Conservation (phyloP, 805 yeast genomes). For the Wickerhamomyces strasburgensis region DNA sequence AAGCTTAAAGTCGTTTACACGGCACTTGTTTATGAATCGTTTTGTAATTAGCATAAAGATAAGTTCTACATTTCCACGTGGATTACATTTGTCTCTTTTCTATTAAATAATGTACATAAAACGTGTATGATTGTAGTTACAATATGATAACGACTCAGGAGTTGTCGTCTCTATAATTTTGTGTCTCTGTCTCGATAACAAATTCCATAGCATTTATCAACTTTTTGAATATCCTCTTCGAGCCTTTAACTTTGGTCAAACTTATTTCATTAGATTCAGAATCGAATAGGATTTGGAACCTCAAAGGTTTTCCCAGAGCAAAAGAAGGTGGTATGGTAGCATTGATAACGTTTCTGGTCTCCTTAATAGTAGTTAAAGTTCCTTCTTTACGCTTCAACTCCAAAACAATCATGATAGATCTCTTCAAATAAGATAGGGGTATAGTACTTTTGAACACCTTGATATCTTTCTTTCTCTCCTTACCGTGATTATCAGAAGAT, state of each 20-base stretch:
- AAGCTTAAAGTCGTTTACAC: too few relatives aligned
- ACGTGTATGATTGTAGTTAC: too few relatives aligned
- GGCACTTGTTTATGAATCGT: too few relatives aligned
- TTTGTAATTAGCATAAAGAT: too few relatives aligned
- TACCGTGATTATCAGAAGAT: slow-evolving; percentile 11
- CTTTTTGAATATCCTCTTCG: slow-evolving; percentile 40
- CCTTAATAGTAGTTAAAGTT: slow-evolving; percentile 40
- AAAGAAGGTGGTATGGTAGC: slow-evolving; percentile 45
- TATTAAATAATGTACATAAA: too few relatives aligned
- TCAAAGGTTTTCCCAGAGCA: slow-evolving; percentile 41
- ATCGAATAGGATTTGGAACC: slow-evolving; percentile 40
- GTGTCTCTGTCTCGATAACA: slow-evolving; percentile 41
- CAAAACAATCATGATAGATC: slow-evolving; percentile 33
- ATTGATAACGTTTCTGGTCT: slow-evolving; percentile 37
- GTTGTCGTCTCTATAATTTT: slow-evolving; percentile 4
- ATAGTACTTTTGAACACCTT: slow-evolving; percentile 16
- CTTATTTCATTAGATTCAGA: slow-evolving; percentile 35
- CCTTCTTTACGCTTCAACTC: slow-evolving; percentile 47
- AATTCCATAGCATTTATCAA: slow-evolving; percentile 38
- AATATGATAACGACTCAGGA: too few relatives aligned
- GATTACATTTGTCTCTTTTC: too few relatives aligned
- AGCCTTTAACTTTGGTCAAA: slow-evolving; percentile 40
- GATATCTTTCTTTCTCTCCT: slow-evolving; percentile 6
- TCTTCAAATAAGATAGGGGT: slow-evolving; percentile 19
- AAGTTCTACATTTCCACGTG: too few relatives aligned